phyloP scores from a whole-genome alignment of 495 filamentous ascomycete species.

The Aspergillus bertholletiae region DNA sequence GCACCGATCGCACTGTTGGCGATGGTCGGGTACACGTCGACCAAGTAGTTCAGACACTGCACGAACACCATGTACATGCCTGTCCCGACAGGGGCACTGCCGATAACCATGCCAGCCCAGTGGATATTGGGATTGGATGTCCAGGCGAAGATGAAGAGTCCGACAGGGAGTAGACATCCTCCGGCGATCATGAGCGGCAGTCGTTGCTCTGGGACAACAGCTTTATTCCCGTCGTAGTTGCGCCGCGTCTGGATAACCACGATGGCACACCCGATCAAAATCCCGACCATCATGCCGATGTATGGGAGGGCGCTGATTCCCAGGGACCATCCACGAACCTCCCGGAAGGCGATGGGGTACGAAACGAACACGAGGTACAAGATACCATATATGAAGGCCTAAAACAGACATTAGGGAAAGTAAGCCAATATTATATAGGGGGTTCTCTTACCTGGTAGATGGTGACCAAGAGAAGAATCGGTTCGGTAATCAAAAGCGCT shows the following conservation, averaged over 20 bases:
- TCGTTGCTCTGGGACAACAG: conserved; percentile 39
- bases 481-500: no score
- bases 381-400: conserved; percentile 9
- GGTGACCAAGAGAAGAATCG: neutral
- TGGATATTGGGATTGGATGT: conserved; percentile 27
- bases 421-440: no score
- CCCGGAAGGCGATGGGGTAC: conserved; percentile 1
- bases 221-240: conserved; percentile 28
- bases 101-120: conserved; percentile 25
- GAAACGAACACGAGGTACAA: conserved; percentile 7
- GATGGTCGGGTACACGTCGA: conserved; percentile 66
- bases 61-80: conserved; percentile 10
- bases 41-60: conserved; percentile 58
- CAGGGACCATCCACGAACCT: neutral
- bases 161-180: conserved; percentile 39
- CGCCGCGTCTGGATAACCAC: conserved; percentile 28
- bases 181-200: conserved; percentile 47
- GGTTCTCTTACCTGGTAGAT: conserved; percentile 4
- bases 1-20: conserved; percentile 67
- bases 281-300: conserved; percentile 27
- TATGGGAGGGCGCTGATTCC: conserved; percentile 2
- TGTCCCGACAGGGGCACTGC: conserved; percentile 1
- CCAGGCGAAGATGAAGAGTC: conserved; percentile 53
- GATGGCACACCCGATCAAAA: conserved; percentile 38
- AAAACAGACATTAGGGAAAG: no score